Evolutionary conservation across 2,329 filamentous ascomycete genomes (phyloP).

Genomic region (Leptographium lundbergii): DNA sequence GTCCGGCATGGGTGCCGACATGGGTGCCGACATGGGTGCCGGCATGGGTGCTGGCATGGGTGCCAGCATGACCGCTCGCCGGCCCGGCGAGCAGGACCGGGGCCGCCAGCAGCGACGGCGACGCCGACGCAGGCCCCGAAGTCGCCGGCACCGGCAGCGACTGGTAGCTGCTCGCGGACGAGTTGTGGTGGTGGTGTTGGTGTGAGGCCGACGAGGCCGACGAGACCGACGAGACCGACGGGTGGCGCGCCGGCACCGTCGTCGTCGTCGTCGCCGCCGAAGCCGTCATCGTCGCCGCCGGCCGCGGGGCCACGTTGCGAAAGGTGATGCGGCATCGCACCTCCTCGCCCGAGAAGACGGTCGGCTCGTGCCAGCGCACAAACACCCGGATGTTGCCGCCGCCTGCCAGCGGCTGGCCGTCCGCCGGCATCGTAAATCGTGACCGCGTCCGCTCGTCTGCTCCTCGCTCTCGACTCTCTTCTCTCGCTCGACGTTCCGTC

Average conservation of each 20-base stretch:
- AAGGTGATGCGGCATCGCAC: conserved; percentile 94
- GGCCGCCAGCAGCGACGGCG: no score
- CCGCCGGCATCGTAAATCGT: not conserved
- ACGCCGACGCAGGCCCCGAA: no score
- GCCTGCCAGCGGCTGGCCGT: not conserved
- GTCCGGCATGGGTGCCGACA: not conserved
- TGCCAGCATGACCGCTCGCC: no score
- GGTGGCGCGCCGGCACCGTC: no score
- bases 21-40: not conserved
- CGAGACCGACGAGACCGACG: no score
- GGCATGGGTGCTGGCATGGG: not conserved
- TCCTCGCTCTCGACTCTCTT: no score
- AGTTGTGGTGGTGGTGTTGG: no score
- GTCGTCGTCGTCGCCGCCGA: conserved; percentile 10
- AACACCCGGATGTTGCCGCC: conserved; percentile 73
- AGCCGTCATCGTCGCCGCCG: conserved; percentile 1
- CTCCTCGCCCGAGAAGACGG: conserved; percentile 92
- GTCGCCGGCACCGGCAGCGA: no score
- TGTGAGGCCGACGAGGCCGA: no score
- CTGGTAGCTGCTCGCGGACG: no score
- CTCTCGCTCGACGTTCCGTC: no score
- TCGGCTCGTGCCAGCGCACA: conserved; percentile 86
- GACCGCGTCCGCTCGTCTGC: no score
- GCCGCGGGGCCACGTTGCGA: conserved; percentile 55
- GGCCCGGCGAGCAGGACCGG: not conserved